Evolutionary conservation across 2,329 filamentous ascomycete genomes (phyloP).

Genomic region (Colletotrichum sp.): DNA sequence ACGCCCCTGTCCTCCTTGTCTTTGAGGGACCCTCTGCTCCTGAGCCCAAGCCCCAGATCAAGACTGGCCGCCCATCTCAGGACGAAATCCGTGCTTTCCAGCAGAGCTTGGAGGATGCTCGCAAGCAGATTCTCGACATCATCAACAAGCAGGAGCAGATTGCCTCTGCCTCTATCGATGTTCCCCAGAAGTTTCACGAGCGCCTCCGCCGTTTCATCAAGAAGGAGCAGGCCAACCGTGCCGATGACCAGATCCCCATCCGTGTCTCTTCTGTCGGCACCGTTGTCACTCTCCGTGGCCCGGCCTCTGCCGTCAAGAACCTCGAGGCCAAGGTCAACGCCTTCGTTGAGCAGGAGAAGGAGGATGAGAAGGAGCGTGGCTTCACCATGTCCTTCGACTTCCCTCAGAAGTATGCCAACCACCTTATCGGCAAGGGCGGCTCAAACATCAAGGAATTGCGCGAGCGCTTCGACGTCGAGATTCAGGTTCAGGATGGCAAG

Average conservation of each 20-base stretch:
- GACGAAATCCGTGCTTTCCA: constrained; percentile 59
- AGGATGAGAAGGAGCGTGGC: constrained; percentile 92
- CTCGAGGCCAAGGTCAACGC: constrained; percentile 75
- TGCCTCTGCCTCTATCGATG: constrained; percentile 55
- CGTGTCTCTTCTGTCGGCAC: constrained; percentile 64
- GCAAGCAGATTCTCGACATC: constrained; percentile 61
- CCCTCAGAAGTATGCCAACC: constrained; percentile 92
- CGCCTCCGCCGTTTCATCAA: constrained; percentile 68
- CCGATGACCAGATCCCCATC: constrained; percentile 63
- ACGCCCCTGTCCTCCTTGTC: constrained; percentile 72
- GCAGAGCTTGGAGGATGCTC: constrained; percentile 59
- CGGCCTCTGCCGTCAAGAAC: constrained; percentile 72
- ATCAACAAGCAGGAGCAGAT: constrained; percentile 65
- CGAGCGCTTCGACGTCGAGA: constrained; percentile 72
- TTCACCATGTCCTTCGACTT: constrained; percentile 90
- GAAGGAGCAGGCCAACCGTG: constrained; percentile 63
- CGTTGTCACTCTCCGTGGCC: constrained; percentile 77
- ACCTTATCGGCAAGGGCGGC: constrained; percentile 73
- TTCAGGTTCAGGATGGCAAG: constrained; percentile 92
- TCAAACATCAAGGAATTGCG: constrained; percentile 70
- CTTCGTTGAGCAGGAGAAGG: constrained; percentile 86
- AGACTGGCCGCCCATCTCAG: constrained; percentile 27
- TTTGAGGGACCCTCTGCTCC: constrained; percentile 65
- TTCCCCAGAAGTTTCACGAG: constrained; percentile 68
- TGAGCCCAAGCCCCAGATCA: constrained; percentile 22